Evolutionary conservation across 192 early-diverging fungal genomes (phyloP).

Genomic region (Coemansia sp.): DNA sequence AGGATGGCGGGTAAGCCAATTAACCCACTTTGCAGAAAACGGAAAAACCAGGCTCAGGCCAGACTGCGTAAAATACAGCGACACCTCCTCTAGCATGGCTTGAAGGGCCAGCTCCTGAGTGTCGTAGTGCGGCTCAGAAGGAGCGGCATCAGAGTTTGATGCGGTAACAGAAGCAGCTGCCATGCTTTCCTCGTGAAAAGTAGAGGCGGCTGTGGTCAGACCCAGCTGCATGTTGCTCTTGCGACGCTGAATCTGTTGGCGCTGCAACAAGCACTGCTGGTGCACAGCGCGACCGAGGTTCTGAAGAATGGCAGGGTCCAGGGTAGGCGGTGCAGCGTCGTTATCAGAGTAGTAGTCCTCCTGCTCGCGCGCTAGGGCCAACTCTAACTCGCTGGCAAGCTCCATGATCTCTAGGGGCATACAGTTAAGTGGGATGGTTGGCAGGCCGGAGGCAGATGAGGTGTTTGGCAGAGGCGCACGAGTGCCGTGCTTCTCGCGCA

Average conservation of each 20-base stretch:
- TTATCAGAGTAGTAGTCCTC: slow-evolving; percentile 53
- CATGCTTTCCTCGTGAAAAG: slow-evolving; percentile 1
- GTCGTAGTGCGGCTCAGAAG: slow-evolving; percentile 18
- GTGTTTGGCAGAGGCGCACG: not conserved
- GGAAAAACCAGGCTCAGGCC: slow-evolving; percentile 47
- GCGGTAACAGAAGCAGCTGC: not conserved
- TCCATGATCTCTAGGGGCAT: slow-evolving; percentile 54
- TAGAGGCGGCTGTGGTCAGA: slow-evolving; percentile 16
- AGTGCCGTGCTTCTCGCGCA: not conserved
- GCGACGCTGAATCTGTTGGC: slow-evolving; percentile 44
- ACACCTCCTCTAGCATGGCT: slow-evolving; percentile 47
- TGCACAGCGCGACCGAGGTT: slow-evolving; percentile 46
- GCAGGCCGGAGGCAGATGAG: not conserved
- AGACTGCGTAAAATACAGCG: slow-evolving; percentile 51
- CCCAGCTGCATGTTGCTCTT: slow-evolving; percentile 57
- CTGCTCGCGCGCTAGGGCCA: slow-evolving; percentile 50
- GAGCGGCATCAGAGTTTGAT: not conserved
- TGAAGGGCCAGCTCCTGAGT: slow-evolving; percentile 39
- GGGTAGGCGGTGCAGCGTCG: slow-evolving; percentile 29
- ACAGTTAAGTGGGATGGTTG: slow-evolving; percentile 11
- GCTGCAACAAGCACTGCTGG: slow-evolving; percentile 45
- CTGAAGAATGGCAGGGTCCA: slow-evolving; percentile 45
- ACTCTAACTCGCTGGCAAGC: slow-evolving; percentile 48
- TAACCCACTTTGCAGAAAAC: slow-evolving; percentile 51
- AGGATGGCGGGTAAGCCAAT: slow-evolving; percentile 48